phyloP scores from a whole-genome alignment of 2,329 filamentous ascomycete species.

The Furcasterigmium sp. region DNA sequence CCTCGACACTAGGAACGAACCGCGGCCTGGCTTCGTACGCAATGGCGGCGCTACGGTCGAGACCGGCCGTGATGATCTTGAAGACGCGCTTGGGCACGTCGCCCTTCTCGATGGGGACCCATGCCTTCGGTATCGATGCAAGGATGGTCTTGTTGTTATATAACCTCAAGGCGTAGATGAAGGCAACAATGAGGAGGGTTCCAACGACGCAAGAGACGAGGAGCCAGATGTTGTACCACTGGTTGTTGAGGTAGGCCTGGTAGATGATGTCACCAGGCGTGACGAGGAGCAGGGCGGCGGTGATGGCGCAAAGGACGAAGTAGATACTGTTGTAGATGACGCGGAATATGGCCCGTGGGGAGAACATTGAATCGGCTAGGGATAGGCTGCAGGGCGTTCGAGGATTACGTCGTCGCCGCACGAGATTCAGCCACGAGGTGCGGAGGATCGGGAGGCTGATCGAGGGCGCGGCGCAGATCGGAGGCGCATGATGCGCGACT shows the following conservation, averaged over 20 bases:
- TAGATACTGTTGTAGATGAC: slow-evolving; percentile 80
- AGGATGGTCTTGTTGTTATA: slow-evolving; percentile 81
- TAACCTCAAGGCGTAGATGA: slow-evolving; percentile 79
- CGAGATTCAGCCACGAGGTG: too few relatives aligned
- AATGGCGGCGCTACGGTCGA: slow-evolving; percentile 73
- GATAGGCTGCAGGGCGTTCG: slow-evolving; percentile 1
- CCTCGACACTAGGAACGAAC: slow-evolving; percentile 29
- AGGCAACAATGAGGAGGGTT: slow-evolving; percentile 62
- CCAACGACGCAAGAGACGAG: slow-evolving; percentile 71
- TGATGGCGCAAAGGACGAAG: slow-evolving; percentile 67
- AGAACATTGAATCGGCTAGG: slow-evolving; percentile 26
- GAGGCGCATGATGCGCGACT: too few relatives aligned
- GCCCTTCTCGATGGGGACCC: slow-evolving; percentile 79
- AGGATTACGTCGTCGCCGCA: too few relatives aligned
- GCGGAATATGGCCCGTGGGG: slow-evolving; percentile 57
- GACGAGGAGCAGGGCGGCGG: slow-evolving; percentile 68
- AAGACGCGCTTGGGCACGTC: slow-evolving; percentile 73
- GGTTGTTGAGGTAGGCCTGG: slow-evolving; percentile 62
- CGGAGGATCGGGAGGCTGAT: too few relatives aligned
- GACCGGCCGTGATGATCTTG: slow-evolving; percentile 66
- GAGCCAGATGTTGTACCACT: slow-evolving; percentile 78
- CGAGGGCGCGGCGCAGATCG: too few relatives aligned
- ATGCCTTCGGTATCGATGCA: slow-evolving; percentile 77
- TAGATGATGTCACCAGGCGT: slow-evolving; percentile 78
- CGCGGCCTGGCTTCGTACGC: slow-evolving; percentile 73